Percentiles rank a stretch among this genome's conserved stretches.
Evolutionary conservation across 345 rosid species (phyloP).

Genomic region (Gossypioides kirkii): DNA sequence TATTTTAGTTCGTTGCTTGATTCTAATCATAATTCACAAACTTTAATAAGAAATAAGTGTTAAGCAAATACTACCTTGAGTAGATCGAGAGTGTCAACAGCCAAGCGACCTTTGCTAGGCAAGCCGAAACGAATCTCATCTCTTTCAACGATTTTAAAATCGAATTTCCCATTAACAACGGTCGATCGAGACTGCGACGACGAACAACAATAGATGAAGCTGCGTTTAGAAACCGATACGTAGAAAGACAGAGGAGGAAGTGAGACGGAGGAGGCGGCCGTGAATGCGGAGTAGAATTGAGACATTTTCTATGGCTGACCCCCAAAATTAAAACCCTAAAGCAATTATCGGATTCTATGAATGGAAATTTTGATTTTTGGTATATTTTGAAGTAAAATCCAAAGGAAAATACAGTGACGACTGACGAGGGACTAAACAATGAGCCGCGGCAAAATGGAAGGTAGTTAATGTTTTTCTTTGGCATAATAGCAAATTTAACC

Average conservation of each 20-base stretch:
- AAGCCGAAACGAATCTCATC: slow-evolving; percentile 73
- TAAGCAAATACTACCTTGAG: slow-evolving; percentile 62
- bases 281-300: slow-evolving; percentile 26
- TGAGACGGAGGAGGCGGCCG: slow-evolving; percentile 6
- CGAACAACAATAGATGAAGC: slow-evolving; percentile 27
- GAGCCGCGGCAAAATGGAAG: neutral
- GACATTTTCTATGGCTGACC: neutral
- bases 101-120: slow-evolving; percentile 99
- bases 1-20: too few relatives aligned
- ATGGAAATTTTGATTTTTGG: too few relatives aligned
- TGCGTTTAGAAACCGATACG: slow-evolving; percentile 17
- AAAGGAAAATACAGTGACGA: neutral
- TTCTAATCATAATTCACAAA: too few relatives aligned
- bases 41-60: neutral
- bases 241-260: slow-evolving; percentile 21
- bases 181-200: slow-evolving; percentile 39
- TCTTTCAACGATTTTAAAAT: slow-evolving; percentile 31
- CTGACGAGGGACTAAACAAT: neutral
- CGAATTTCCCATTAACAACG: slow-evolving; percentile 38
- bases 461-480: neutral
- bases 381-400: neutral
- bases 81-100: slow-evolving; percentile 70
- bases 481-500: too few relatives aligned
- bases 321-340: neutral
- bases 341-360: neutral